Evolutionary conservation across 371 early-diverging fungal species (phyloP).

Genomic region (Batkoa obscura): DNA sequence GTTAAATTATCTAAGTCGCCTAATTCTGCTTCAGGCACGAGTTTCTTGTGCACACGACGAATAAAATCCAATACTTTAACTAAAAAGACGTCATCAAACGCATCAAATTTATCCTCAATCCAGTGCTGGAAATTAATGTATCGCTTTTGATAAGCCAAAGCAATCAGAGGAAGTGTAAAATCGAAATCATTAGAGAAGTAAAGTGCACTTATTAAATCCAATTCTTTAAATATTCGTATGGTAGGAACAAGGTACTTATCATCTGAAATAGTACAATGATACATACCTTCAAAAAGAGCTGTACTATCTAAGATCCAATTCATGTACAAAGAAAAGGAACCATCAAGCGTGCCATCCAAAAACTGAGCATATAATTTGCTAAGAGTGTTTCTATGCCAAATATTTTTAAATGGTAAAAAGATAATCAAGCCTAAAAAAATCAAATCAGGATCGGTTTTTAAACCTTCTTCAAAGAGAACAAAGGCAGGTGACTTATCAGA

Average conservation of each 20-base stretch:
- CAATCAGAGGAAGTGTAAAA: slow-evolving; percentile 1
- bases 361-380: neutral
- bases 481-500: neutral
- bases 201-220: neutral
- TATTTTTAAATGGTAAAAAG: neutral
- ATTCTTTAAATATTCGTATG: neutral
- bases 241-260: neutral
- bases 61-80: neutral
- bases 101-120: slow-evolving; percentile 1
- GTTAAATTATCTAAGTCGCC: neutral
- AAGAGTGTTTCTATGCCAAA: neutral
- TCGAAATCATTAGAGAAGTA: slow-evolving; percentile 3
- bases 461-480: neutral
- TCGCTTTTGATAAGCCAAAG: neutral
- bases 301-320: slow-evolving; percentile 3
- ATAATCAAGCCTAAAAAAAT: neutral
- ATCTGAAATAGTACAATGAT: neutral
- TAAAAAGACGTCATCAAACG: neutral
- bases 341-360: neutral
- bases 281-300: neutral
- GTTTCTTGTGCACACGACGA: neutral
- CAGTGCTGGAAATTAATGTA: slow-evolving; percentile 1
- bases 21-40: neutral
- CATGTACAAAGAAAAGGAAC: neutral
- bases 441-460: slow-evolving; percentile 1